Base-by-base conservation (phyloP, 306 rosid species). In the Sophora flavescens region DNA sequence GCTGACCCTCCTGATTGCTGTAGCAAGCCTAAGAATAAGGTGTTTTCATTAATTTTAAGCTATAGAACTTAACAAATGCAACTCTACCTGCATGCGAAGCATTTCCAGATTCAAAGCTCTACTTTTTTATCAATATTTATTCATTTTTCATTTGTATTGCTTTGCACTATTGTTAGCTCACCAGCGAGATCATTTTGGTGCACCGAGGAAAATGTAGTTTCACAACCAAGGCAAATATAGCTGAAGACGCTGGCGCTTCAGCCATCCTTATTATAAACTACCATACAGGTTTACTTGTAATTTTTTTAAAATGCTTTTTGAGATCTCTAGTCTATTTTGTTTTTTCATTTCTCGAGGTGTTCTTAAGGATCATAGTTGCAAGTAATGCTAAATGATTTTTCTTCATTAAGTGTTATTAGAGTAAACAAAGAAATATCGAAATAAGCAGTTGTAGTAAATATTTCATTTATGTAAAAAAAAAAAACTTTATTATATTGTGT, bases 1-100 rank as follows among this genome's bases (percentile, higher is more conserved):
- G 98, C 97, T 6, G 97, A 95, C 72, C 99, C 99, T 75, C 98
- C 99, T 75, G 99, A 95, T 82, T 95, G 91, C 82, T 95, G 99
- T 81, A 79, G 78, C 69, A 44, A 11, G 63, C 97, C 81, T 61
- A 88, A 84, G 81, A 84, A 83, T 67, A 89, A 87, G 85, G 99
- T 92, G 70, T 56, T 70, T 59, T 17, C 70, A 67, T 70, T 81
- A 4, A 32, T n/a, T 74, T 63, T 67, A 14, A 60, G 73, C 79
- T 75, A 10, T 76, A 48, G 30, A 68, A 60, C 32, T 61, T 63
- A 13, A 39, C 60, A 22, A 77, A 64, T 78, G 35, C 61, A 47
- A 70, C 41, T 51, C 79, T 33, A 52, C 42, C 10, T 60, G 35
- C 36, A 68, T 63, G 48, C 45, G 73, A 80, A 65, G 50, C 58